phyloP scores from a whole-genome alignment of 306 rosid species.

The Styphnolobium japonicum region DNA sequence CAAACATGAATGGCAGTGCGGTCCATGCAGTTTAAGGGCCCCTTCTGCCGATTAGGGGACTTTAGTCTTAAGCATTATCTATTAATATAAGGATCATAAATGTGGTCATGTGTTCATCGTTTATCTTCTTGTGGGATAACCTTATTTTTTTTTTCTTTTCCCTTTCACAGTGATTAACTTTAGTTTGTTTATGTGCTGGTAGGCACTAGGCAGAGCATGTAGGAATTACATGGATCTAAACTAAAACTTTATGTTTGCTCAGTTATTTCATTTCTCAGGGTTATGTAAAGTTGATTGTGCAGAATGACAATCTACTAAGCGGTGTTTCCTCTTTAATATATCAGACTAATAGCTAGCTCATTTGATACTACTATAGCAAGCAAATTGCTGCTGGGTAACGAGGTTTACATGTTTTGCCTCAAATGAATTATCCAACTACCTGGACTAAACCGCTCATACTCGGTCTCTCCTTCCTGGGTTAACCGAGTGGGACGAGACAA shows the following conservation, averaged over 20 bases:
- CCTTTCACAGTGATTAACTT: slow-evolving; percentile 1
- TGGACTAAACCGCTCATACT: too few relatives aligned
- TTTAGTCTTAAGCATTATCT: slow-evolving; percentile 16
- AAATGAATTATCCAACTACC: too few relatives aligned
- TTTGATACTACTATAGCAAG: not conserved
- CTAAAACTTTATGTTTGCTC: not conserved
- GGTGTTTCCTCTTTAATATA: not conserved
- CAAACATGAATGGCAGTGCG: slow-evolving; percentile 61
- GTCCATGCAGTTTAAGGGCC: slow-evolving; percentile 73
- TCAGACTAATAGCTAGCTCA: not conserved
- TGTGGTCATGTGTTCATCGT: slow-evolving; percentile 36
- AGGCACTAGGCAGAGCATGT: slow-evolving; percentile 40
- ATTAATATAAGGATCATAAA: slow-evolving; percentile 42
- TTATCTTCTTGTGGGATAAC: slow-evolving; percentile 16
- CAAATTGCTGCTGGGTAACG: not conserved
- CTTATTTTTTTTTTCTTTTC: slow-evolving; percentile 14
- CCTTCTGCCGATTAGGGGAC: slow-evolving; percentile 27
- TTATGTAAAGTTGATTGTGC: slow-evolving; percentile 18
- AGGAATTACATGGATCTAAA: slow-evolving; percentile 26
- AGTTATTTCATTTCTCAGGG: not conserved
- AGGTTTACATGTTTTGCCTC: not conserved
- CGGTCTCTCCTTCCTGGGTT: too few relatives aligned
- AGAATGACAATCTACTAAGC: not conserved
- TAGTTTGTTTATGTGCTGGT: slow-evolving; percentile 25
- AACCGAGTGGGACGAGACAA: too few relatives aligned